Evolutionary conservation across 129 eudicot genomes (phyloP).

Genomic region (Saussurea involucrata): DNA sequence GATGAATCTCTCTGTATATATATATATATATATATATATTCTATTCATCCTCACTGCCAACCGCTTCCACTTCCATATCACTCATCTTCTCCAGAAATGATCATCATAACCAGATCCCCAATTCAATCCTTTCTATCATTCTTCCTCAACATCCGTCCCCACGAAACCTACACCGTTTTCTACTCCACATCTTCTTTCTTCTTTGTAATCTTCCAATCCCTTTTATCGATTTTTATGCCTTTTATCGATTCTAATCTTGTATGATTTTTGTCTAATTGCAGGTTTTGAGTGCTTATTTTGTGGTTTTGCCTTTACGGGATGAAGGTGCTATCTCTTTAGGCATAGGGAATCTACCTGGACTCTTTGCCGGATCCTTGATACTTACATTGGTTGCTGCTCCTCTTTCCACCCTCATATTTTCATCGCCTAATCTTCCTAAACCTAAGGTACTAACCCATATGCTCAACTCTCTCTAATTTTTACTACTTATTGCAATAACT

Average conservation of each 20-base stretch:
- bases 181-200: no score
- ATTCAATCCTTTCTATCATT: no score
- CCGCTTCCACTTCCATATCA: not conserved
- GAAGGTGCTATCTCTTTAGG: constrained; percentile 97
- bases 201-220: no score
- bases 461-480: not conserved
- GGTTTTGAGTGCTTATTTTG: constrained; percentile 89
- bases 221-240: no score
- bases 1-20: no score
- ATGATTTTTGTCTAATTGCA: constrained; percentile 30
- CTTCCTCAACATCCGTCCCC: no score
- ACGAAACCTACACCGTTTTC: no score
- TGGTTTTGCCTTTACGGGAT: constrained; percentile 89
- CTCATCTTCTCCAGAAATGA: no score
- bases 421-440: constrained; percentile 77
- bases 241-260: no score
- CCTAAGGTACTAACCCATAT: constrained; percentile 38
- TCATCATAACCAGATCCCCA: no score
- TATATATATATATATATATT: not conserved
- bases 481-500: not conserved
- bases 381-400: constrained; percentile 91
- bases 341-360: constrained; percentile 69
- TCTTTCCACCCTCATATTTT: constrained; percentile 73
- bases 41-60: not conserved
- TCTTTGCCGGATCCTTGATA: constrained; percentile 81